These are phyloP conservation scores for Thermoascus crustaceus DNA, from an alignment of 2,329 filamentous ascomycete genomes.

Conservation along the genomic window DNA sequence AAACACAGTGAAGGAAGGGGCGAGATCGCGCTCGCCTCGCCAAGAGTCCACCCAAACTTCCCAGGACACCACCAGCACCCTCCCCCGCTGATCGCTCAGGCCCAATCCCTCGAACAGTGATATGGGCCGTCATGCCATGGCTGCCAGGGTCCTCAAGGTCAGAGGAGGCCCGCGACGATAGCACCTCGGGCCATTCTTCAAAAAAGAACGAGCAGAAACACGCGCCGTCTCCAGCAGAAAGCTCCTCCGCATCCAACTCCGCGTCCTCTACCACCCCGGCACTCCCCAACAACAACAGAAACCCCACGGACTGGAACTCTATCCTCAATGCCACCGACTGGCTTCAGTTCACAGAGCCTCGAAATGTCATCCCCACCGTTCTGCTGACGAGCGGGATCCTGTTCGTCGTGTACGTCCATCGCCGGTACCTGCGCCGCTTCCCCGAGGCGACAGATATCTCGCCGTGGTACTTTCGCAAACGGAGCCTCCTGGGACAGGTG, in stretches of 20 bases:
- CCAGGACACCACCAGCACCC: conserved; percentile 1
- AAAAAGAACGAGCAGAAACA: conserved; percentile 15
- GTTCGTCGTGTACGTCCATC: conserved; percentile 26
- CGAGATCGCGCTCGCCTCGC: no score
- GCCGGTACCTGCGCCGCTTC: conserved; percentile 68
- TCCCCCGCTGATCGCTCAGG: conserved; percentile 1
- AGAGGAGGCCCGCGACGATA: conserved; percentile 13
- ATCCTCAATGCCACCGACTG: conserved; percentile 36
- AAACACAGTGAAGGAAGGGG: no score
- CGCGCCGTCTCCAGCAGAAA: conserved; percentile 6
- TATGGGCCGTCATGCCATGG: conserved; percentile 41
- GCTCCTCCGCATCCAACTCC: conserved; percentile 6
- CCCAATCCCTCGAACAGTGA: conserved; percentile 10
- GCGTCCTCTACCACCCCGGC: conserved; percentile 12
- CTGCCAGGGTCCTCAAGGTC: conserved; percentile 38
- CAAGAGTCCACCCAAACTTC: no score
- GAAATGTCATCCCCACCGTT: conserved; percentile 29
- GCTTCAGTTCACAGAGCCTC: conserved; percentile 28
- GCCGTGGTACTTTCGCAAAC: conserved; percentile 63
- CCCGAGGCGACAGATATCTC: conserved; percentile 68
- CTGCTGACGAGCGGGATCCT: conserved; percentile 33
- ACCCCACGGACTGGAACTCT: conserved; percentile 32
- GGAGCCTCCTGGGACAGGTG: conserved; percentile 74
- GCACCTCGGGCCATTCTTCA: conserved; percentile 5
- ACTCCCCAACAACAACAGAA: conserved; percentile 21